Evolutionary conservation across 129 eudicot species (phyloP), one percentile per base, ranked within the genome.

Genomic region (Escallonia herrerae): DNA sequence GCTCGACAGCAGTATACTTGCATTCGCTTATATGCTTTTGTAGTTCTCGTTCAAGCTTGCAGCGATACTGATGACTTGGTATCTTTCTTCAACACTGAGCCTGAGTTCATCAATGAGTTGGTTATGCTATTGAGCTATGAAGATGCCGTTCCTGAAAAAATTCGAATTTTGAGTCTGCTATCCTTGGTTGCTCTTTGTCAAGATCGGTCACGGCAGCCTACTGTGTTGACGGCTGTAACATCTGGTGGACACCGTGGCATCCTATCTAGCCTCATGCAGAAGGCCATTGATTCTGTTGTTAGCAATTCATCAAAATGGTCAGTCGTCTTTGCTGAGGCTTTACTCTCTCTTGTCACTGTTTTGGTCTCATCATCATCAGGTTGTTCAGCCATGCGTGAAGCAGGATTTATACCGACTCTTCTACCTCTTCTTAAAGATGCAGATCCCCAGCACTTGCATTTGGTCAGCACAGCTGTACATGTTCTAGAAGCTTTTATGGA

Each of bases 231-330:
- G 11, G 99, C 99, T 75, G 99, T 93, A 58, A 89, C 99, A 64
- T 93, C 99, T 70, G 99, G 99, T 48, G 99, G 99, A 63, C 99
- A 93, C 66, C 99, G 95, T 69, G 96, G 96, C 62, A 93, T 93
- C 65, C 76, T 93, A 40, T 93, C 99, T n/a, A 89, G 96, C 77
- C 96, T 93, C 70, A 86, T 93, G 99, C 99, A 93, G 77, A 93
- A 89, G 80, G 95, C 96, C 53, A 89, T 93, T 61, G 96, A 82
- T 68, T 60, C 86, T 15, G 91, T 90, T 72, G 82, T 84, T 65
- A 83, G 73, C 56, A 78, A 77, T 76, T 83, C 90, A 4, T 83
- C 91, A 48, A 93, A 89, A 67, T 86, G 91, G 95, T 89, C 91
- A 64, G 89, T 89, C 56, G 73, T 77, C 65, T 93, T 89, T 71